phyloP scores from a whole-genome alignment of 75 land plant species.

The Picea sitchensis region DNA sequence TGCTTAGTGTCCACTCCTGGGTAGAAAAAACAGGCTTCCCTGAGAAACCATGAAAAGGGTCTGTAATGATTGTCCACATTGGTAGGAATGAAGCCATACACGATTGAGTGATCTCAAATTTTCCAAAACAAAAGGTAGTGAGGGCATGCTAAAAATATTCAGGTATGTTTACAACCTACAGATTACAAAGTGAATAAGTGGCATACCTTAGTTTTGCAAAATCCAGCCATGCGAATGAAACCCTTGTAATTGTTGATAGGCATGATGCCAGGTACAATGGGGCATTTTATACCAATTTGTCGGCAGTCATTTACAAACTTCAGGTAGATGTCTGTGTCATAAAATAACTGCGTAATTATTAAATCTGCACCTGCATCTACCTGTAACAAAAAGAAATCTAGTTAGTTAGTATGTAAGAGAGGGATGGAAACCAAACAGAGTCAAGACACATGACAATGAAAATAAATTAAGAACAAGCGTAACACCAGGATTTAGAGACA shows the following conservation, averaged over 20 bases:
- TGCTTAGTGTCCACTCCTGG: not conserved
- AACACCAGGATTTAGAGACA: not conserved
- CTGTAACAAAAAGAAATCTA: constrained; percentile 25
- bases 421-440: not conserved
- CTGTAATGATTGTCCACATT: not conserved
- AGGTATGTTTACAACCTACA: not conserved
- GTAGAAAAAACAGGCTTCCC: not conserved
- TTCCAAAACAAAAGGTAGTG: not conserved
- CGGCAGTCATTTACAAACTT: constrained; percentile 95
- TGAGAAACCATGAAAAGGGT: not conserved
- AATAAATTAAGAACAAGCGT: not conserved
- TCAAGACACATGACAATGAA: not conserved
- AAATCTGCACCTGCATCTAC: constrained; percentile 96
- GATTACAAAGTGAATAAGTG: not conserved
- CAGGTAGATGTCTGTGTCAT: constrained; percentile 87
- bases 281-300: constrained; percentile 90
- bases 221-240: constrained; percentile 89
- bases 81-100: not conserved
- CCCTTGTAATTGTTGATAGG: constrained; percentile 96
- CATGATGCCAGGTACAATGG: constrained; percentile 98
- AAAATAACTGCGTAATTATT: constrained; percentile 90
- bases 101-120: not conserved
- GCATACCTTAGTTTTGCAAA: constrained; percentile 94
- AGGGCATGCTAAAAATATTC: not conserved
- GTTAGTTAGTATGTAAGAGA: not conserved